These are phyloP conservation scores for Luvunga scandens DNA, from an alignment of 345 rosid genomes.

Conservation along the genomic window DNA sequence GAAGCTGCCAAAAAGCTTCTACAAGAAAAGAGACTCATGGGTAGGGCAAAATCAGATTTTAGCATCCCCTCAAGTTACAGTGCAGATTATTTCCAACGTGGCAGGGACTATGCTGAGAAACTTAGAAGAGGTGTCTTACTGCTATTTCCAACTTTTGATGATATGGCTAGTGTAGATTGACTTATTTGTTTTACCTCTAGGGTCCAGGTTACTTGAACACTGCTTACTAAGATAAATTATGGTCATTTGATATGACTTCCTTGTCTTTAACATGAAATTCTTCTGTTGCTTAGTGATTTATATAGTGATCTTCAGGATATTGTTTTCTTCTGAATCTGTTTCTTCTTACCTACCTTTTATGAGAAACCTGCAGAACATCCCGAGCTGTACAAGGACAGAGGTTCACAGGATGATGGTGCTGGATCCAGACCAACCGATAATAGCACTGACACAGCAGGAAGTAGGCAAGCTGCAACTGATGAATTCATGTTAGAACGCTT, in stretches of 20 bases:
- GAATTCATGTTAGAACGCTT: conserved; percentile 86
- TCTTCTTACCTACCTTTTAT: neutral
- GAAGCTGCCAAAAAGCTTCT: conserved; percentile 99
- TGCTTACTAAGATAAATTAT: neutral
- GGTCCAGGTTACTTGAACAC: neutral
- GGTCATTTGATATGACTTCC: neutral
- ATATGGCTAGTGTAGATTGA: neutral
- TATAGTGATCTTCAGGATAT: neutral
- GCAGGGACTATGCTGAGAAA: conserved; percentile 88
- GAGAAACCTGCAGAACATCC: conserved; percentile 71
- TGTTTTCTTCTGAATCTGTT: neutral
- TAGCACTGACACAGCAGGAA: conserved; percentile 52
- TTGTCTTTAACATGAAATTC: neutral
- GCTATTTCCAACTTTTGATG: neutral
- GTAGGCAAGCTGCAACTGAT: conserved; percentile 97
- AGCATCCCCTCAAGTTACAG: conserved; percentile 92
- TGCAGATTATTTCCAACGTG: conserved; percentile 95
- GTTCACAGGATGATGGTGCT: conserved; percentile 44
- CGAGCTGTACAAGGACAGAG: conserved; percentile 80
- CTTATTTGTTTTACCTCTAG: neutral
- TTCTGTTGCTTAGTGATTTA: no score
- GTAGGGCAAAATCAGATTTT: conserved; percentile 63
- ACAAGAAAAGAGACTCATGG: conserved; percentile 86
- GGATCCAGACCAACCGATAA: conserved; percentile 51
- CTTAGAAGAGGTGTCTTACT: conserved; percentile 75